Conservation (phyloP, 2,329 filamentous ascomycete species). For the Colletotrichum ledebouriae region DNA sequence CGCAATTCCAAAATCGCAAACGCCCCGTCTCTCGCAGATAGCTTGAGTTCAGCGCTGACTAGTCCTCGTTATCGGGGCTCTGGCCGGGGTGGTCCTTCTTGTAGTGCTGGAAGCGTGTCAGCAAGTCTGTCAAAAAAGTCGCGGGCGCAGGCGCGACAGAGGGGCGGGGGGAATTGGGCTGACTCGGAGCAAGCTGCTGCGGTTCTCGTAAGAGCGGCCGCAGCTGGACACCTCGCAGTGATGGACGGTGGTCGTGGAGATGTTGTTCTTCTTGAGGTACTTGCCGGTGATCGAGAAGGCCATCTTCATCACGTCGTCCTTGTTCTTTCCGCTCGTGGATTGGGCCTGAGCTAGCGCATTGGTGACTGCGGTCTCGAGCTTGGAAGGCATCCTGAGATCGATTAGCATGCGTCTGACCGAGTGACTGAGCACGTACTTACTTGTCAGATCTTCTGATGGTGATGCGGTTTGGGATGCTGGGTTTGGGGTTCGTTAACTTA, state of each 20-base stretch:
- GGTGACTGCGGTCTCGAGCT: constrained; percentile 7
- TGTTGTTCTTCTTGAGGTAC: constrained; percentile 9
- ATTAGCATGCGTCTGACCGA: not conserved
- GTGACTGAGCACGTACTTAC: not conserved
- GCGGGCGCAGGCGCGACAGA: not conserved
- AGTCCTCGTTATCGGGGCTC: not conserved
- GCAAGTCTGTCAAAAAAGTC: not conserved
- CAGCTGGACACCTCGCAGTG: not conserved
- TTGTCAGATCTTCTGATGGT: not conserved
- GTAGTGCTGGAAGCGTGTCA: constrained; percentile 3
- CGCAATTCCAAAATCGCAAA: too few species aligned
- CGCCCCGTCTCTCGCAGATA: too few species aligned
- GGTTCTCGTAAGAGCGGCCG: constrained; percentile 12
- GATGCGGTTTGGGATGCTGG: too few species aligned
- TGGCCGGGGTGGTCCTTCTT: constrained; percentile 12
- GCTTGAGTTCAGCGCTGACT: not conserved
- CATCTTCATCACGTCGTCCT: constrained; percentile 8
- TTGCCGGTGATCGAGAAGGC: not conserved
- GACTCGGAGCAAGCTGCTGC: not conserved
- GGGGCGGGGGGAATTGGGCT: not conserved
- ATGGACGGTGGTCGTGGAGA: not conserved
- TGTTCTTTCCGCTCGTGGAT: not conserved
- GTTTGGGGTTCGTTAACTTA: too few species aligned
- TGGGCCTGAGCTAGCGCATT: constrained; percentile 2
- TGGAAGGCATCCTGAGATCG: not conserved